Evolutionary conservation across 441 rosid species (phyloP).

Genomic region (Rhodomyrtus psidioides): DNA sequence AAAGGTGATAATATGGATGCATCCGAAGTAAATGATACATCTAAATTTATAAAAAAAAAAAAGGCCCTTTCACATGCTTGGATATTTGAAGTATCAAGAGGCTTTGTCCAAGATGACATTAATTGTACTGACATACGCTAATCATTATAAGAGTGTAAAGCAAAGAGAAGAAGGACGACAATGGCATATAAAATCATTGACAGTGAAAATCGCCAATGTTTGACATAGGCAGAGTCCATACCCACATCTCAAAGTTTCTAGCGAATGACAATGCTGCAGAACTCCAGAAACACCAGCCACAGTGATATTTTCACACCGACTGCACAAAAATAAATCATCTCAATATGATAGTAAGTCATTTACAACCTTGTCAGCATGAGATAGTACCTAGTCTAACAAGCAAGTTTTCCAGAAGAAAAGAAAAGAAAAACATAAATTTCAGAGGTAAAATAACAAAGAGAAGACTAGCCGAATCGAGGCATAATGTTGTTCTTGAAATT

Average conservation of each 20-base stretch:
- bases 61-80: not conserved
- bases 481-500: not conserved
- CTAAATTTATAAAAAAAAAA: accelerated
- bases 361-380: not conserved
- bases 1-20: not conserved
- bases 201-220: not conserved
- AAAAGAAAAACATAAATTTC: not conserved
- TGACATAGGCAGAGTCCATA: constrained; percentile 14
- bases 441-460: not conserved
- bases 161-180: not conserved
- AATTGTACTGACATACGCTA: not conserved
- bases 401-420: not conserved
- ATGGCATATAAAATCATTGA: not conserved
- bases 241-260: constrained; percentile 87
- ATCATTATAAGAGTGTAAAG: not conserved
- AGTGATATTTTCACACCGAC: constrained; percentile 59
- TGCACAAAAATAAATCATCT: constrained; percentile 25
- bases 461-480: not conserved
- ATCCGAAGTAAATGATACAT: not conserved
- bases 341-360: not conserved
- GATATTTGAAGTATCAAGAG: not conserved
- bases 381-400: not conserved
- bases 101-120: not conserved
- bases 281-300: constrained; percentile 59
- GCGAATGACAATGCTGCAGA: constrained; percentile 47